Base-by-base conservation (phyloP, 2,329 filamentous ascomycete species). In the Sporothrix phasma region DNA sequence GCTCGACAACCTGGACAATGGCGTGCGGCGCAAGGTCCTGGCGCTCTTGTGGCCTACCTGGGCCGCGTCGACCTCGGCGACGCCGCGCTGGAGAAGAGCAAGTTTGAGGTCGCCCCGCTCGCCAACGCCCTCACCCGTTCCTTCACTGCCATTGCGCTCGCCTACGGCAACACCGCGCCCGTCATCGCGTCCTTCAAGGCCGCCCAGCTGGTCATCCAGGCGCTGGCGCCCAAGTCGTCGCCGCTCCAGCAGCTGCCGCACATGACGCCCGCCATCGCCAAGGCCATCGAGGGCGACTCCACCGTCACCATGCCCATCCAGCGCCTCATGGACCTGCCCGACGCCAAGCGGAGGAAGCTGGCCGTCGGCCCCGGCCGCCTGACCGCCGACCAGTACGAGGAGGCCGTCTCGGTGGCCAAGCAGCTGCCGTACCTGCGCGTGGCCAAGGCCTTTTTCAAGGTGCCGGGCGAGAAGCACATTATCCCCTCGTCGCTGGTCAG, bases 391-490 rank as follows among this genome's bases (percentile, higher is more conserved):
- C 85, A 97, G 74, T 96, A 96, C 76, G 79, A 84, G 68, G 83
- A 87, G 47, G 89, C 88, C 43, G 81, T 96, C 66, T 77, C 77
- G 54, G 88, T 97, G 34, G 92, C 92, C 31, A 85, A 86, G 70
- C 90, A 97, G 76, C 81, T 99, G 31, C 94, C 94, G 1, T 84
- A 86, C 68, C 81, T 99, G 63, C 84, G 89, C 65, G 86, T 99
- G 11, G 90, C 91, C 72, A 95, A 92, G 78, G 90, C 92, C 7
- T 99, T 96, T 77, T 99, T 99, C 85, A 99, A 99, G 81, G 95
- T 99, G 53, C 88, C 91, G 61, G 94, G 94, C 73, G 95, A 99
- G 77, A 90, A 89, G 69, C 89, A 88, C 74, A 90, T 99, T 72
- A 96, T 93, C 37, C 92, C 94, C 6, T 90, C 89, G 65, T 96